phyloP scores from a whole-genome alignment of 1,284 basidiomycete species.

The Limonomyces culmigenus region DNA sequence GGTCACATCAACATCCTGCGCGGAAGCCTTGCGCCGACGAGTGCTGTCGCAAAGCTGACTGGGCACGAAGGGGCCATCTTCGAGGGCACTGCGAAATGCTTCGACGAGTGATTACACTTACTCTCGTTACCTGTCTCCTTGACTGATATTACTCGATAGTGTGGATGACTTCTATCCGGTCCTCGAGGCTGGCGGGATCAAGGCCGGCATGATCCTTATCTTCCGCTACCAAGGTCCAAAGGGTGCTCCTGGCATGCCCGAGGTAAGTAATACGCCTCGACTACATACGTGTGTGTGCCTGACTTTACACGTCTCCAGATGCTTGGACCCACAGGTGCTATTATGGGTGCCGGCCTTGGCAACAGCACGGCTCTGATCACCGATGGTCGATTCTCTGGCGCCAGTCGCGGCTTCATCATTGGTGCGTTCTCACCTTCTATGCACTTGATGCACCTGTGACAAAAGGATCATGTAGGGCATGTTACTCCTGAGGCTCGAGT shows the following conservation, averaged over 20 bases:
- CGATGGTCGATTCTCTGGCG: conserved; percentile 92
- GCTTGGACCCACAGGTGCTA: conserved; percentile 67
- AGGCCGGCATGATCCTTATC: conserved; percentile 72
- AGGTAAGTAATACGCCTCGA: conserved; percentile 22
- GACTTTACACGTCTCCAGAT: conserved; percentile 16
- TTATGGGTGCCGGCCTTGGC: conserved; percentile 88
- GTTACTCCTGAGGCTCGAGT: conserved; percentile 86
- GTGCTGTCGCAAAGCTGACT: conserved; percentile 90
- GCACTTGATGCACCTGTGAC: neutral
- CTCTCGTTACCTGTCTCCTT: too few relatives aligned
- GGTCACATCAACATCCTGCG: conserved; percentile 88
- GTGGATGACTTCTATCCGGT: conserved; percentile 75
- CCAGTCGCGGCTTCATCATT: conserved; percentile 42
- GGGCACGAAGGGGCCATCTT: conserved; percentile 90
- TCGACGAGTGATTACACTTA: conserved; percentile 52
- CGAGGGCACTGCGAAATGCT: conserved; percentile 64
- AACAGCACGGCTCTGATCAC: conserved; percentile 87
- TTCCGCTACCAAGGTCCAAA: conserved; percentile 94
- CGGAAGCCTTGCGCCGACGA: conserved; percentile 81
- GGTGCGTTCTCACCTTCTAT: conserved; percentile 19
- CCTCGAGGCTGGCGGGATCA: conserved; percentile 73
- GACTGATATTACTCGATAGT: conserved; percentile 18
- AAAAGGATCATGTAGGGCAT: conserved; percentile 47
- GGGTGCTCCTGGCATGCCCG: conserved; percentile 95
- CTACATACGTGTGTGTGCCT: neutral